A percentile compares a stretch with the other conserved stretches of the same genome.
Conservation (phyloP, 164 flowering plant genomes). For the Chloranthus sessilifolius region DNA sequence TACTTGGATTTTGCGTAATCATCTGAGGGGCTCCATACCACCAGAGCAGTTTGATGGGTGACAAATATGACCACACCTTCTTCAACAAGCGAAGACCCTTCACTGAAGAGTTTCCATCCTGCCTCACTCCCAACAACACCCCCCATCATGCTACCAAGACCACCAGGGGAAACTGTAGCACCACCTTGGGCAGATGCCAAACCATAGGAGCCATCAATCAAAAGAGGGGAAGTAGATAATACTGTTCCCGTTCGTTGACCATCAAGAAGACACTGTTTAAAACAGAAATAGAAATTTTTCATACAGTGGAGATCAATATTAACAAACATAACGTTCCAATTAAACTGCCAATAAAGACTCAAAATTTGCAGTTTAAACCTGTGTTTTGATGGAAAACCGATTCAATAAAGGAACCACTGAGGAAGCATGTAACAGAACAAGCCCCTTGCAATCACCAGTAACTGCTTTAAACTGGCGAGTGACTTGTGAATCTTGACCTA, state of each 20-base stretch:
- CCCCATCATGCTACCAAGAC: slow-evolving; percentile 84
- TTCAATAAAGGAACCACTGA: slow-evolving; percentile 66
- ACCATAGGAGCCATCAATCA: slow-evolving; percentile 49
- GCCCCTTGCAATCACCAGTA: slow-evolving; percentile 90
- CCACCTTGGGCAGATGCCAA: slow-evolving; percentile 38
- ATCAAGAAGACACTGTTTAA: slow-evolving; percentile 77
- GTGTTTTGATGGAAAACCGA: slow-evolving; percentile 49
- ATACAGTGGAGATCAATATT: background rate
- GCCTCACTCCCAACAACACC: slow-evolving; percentile 66
- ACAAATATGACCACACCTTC: slow-evolving; percentile 94
- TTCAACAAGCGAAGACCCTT: slow-evolving; percentile 68
- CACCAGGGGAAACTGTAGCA: slow-evolving; percentile 37
- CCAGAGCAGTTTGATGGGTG: slow-evolving; percentile 89
- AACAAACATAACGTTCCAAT: background rate
- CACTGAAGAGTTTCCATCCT: slow-evolving; percentile 73
- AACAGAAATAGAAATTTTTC: slow-evolving; percentile 11
- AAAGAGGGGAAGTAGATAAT: slow-evolving; percentile 77
- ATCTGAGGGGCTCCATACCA: slow-evolving; percentile 64
- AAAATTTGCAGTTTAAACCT: slow-evolving; percentile 34
- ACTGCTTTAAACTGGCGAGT: slow-evolving; percentile 84
- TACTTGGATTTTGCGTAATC: slow-evolving; percentile 25
- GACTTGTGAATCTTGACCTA: slow-evolving; percentile 80
- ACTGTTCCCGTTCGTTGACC: slow-evolving; percentile 76
- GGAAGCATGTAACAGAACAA: slow-evolving; percentile 61
- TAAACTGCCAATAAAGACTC: background rate